phyloP scores from a whole-genome alignment of 1,284 basidiomycete species.

The Cryptococcus hybrid region DNA sequence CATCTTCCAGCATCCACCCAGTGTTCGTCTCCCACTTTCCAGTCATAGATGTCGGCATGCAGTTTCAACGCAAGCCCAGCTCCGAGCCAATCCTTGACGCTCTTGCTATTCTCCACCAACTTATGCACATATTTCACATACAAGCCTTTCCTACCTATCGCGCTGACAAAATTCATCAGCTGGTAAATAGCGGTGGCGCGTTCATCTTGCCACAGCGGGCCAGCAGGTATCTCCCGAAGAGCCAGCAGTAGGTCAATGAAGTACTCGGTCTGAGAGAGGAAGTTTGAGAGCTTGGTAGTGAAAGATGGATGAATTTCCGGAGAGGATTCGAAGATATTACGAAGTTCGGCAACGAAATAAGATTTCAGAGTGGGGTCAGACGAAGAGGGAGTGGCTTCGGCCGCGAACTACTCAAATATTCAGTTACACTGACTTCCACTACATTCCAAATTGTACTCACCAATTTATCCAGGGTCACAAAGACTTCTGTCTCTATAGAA shows the following conservation, averaged over 20 bases:
- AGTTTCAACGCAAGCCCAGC: slow-evolving; percentile 88
- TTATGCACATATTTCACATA: slow-evolving; percentile 95
- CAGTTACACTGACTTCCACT: not conserved
- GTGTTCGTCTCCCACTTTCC: slow-evolving; percentile 64
- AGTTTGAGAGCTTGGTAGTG: slow-evolving; percentile 71
- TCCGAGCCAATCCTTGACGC: slow-evolving; percentile 75
- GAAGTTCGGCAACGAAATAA: slow-evolving; percentile 91
- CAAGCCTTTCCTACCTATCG: slow-evolving; percentile 81
- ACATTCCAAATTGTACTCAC: slow-evolving; percentile 18
- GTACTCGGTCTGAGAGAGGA: slow-evolving; percentile 85
- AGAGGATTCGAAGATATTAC: slow-evolving; percentile 74
- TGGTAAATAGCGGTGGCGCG: slow-evolving; percentile 88
- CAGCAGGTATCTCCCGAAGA: slow-evolving; percentile 87
- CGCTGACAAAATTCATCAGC: slow-evolving; percentile 85
- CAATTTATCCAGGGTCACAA: slow-evolving; percentile 82
- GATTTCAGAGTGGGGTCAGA: slow-evolving; percentile 86
- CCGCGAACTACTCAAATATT: slow-evolving; percentile 22
- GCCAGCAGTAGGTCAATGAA: slow-evolving; percentile 93
- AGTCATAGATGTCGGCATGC: slow-evolving; percentile 90
- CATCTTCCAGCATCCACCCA: slow-evolving; percentile 76
- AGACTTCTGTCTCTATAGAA: slow-evolving; percentile 89
- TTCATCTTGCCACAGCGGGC: slow-evolving; percentile 92
- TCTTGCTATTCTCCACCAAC: slow-evolving; percentile 66
- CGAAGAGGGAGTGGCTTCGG: slow-evolving; percentile 58
- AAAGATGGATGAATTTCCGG: slow-evolving; percentile 76